A percentile compares a stretch with the other conserved stretches of the same genome.
Evolutionary conservation across 768 basidiomycete species (phyloP).

Genomic region (Hypholoma fasciculare): DNA sequence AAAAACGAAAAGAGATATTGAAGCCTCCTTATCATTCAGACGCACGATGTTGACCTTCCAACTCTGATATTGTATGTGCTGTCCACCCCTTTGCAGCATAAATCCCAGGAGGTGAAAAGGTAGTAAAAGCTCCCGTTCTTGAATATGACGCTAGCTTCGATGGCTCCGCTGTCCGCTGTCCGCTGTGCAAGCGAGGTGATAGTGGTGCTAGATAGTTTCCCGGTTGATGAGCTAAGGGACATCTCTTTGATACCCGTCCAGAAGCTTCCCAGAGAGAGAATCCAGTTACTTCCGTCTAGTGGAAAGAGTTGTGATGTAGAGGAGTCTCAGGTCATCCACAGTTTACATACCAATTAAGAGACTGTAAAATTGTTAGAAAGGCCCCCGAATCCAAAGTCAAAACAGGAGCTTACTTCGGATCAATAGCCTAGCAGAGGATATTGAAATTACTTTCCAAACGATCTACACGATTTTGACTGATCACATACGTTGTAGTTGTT

Average conservation of each 20-base stretch:
- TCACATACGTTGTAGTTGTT: conserved; percentile 42
- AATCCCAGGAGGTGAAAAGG: conserved; percentile 57
- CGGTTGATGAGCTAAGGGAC: conserved; percentile 40
- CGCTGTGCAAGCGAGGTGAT: conserved; percentile 47
- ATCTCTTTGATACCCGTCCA: conserved; percentile 55
- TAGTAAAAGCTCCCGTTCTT: conserved; percentile 49
- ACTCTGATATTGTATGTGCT: conserved; percentile 66
- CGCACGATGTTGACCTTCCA: conserved; percentile 45
- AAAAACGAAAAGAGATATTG: not conserved
- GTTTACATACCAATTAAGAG: conserved; percentile 28
- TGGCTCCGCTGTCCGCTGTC: conserved; percentile 41
- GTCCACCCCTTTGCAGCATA: conserved; percentile 47
- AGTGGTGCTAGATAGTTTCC: conserved; percentile 36
- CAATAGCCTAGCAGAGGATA: conserved; percentile 41
- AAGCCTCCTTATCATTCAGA: not conserved
- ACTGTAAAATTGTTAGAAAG: conserved; percentile 11
- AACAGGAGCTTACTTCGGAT: conserved; percentile 42
- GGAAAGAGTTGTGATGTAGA: not conserved
- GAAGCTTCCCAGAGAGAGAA: conserved; percentile 52
- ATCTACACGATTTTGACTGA: not conserved
- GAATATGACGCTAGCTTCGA: conserved; percentile 50
- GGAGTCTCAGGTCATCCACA: not conserved
- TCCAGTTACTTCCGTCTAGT: conserved; percentile 43
- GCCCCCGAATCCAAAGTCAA: not conserved
- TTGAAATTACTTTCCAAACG: not conserved